Evolutionary conservation across 2,329 filamentous ascomycete species (phyloP).

Genomic region (Fusarium sp.): DNA sequence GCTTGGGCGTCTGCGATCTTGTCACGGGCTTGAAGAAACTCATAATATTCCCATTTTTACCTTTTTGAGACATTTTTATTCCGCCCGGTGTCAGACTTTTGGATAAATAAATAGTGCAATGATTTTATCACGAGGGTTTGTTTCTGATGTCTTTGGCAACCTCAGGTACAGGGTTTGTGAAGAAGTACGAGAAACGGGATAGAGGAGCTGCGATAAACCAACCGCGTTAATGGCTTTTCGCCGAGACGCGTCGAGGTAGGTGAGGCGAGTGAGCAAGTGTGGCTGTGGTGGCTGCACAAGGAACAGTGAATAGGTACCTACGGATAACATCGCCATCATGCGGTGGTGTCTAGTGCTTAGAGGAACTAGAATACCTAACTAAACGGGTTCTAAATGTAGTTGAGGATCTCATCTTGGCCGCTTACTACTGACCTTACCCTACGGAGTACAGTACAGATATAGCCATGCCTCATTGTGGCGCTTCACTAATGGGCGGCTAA

Average conservation of each 20-base stretch:
- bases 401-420: neutral
- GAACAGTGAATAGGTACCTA: neutral
- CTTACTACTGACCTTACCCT: conserved; percentile 5
- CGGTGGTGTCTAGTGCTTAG: conserved; percentile 1
- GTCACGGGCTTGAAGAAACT: conserved; percentile 56
- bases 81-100: neutral
- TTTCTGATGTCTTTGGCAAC: conserved; percentile 1
- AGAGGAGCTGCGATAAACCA: conserved; percentile 9
- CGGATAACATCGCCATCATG: neutral
- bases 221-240: conserved; percentile 35
- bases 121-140: conserved; percentile 1
- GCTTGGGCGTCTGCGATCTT: conserved; percentile 31
- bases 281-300: conserved; percentile 21
- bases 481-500: conserved; percentile 5
- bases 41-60: conserved; percentile 53
- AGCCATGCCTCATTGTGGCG: conserved; percentile 34
- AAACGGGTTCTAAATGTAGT: neutral
- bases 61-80: conserved; percentile 43
- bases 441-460: conserved; percentile 11
- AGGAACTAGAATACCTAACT: neutral
- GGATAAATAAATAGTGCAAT: neutral
- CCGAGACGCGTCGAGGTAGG: conserved; percentile 19
- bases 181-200: conserved; percentile 10
- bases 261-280: conserved; percentile 7
- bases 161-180: conserved; percentile 20